Conservation (phyloP, 345 rosid species). For the Nephelium lappaceum region DNA sequence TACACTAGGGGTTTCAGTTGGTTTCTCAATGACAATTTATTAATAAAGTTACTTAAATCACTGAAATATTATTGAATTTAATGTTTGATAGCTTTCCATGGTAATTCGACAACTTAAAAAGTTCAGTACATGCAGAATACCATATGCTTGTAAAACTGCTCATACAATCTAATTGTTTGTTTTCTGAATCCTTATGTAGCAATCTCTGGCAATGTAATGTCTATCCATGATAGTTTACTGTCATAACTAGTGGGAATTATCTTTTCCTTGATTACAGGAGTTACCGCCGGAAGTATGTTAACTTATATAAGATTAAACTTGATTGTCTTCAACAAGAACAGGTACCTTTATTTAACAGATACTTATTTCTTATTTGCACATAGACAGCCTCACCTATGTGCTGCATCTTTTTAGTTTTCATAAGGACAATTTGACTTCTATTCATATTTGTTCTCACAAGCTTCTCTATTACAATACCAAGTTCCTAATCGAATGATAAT, state of each 20-base stretch:
- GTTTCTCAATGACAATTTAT: not conserved
- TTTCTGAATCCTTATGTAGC: not conserved
- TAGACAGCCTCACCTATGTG: not conserved
- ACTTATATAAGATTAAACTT: constrained; percentile 72
- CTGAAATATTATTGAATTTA: constrained; percentile 13
- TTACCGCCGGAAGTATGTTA: constrained; percentile 69
- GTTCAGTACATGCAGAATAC: not conserved
- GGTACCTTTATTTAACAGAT: constrained; percentile 39
- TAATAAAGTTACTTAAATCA: constrained; percentile 1
- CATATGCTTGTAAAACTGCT: not conserved
- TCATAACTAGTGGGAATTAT: constrained; percentile 18
- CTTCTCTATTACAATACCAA: not conserved
- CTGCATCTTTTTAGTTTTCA: not conserved
- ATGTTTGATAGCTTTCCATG: constrained; percentile 4
- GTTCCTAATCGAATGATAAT: not conserved
- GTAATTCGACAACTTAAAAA: not conserved
- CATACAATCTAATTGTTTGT: not conserved
- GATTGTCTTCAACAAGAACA: constrained; percentile 70
- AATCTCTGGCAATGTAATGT: not conserved
- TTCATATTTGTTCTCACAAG: not conserved
- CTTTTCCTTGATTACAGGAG: constrained; percentile 49
- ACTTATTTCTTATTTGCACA: not conserved
- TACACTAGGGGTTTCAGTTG: too few species aligned
- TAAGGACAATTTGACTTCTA: not conserved
- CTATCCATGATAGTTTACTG: constrained; percentile 7